phyloP scores from a whole-genome alignment of 1,284 basidiomycete genomes.

The Cutaneotrichosporon cavernicola region DNA sequence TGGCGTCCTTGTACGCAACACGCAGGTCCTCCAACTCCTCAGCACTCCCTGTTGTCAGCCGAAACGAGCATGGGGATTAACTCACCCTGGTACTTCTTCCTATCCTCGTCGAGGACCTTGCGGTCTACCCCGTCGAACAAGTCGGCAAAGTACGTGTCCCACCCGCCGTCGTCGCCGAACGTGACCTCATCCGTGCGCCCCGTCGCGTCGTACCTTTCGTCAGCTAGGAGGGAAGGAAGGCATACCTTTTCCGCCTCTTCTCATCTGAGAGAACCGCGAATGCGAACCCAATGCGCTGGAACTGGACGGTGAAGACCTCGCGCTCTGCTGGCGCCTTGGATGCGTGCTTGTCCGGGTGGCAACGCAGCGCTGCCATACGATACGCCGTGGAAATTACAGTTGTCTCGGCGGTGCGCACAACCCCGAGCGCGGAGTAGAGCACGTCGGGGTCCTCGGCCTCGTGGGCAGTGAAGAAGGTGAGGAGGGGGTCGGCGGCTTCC shows the following conservation, averaged over 20 bases:
- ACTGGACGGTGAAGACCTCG: conserved; percentile 66
- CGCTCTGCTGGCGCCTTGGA: conserved; percentile 62
- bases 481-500: conserved; percentile 65
- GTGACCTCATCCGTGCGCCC: conserved; percentile 78
- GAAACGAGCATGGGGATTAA: conserved; percentile 5
- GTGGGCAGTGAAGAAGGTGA: conserved; percentile 71
- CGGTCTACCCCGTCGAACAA: conserved; percentile 82
- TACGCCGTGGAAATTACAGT: conserved; percentile 81
- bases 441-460: conserved; percentile 51
- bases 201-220: conserved; percentile 67
- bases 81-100: conserved; percentile 83
- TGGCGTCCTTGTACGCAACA: conserved; percentile 64
- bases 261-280: conserved; percentile 81
- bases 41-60: background rate
- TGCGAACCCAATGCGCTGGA: conserved; percentile 87
- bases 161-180: conserved; percentile 71
- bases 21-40: conserved; percentile 68
- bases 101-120: conserved; percentile 82
- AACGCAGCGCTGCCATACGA: conserved; percentile 72
- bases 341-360: conserved; percentile 86
- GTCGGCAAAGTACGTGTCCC: conserved; percentile 89
- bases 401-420: conserved; percentile 59
- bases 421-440: conserved; percentile 69
- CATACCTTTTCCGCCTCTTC: conserved; percentile 59
- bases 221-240: background rate